phyloP scores from a whole-genome alignment of 106 monocot species.

The Agapanthus africanus region DNA sequence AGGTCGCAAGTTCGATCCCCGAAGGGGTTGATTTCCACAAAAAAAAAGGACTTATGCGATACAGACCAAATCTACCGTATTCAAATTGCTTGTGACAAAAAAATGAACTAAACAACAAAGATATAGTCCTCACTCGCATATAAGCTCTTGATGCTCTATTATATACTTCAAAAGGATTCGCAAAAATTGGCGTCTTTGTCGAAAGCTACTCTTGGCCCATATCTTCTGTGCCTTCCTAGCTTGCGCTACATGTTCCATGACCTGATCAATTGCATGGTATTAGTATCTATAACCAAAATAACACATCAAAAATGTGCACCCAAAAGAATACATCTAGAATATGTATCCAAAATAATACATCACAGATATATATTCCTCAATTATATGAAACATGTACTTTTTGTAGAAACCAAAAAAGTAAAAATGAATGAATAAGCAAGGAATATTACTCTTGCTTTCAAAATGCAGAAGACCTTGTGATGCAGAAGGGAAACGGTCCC shows the following conservation, averaged over 20 bases:
- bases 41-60: too few species aligned
- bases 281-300: not conserved
- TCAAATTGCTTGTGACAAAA: not conserved
- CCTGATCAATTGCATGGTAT: constrained; percentile 33
- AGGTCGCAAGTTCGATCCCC: too few species aligned
- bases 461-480: not conserved
- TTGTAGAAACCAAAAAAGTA: not conserved
- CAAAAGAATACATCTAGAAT: not conserved
- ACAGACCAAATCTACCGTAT: too few species aligned
- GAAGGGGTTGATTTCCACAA: too few species aligned
- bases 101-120: not conserved
- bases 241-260: constrained; percentile 90
- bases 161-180: constrained; percentile 98
- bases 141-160: constrained; percentile 95
- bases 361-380: too few species aligned
- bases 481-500: too few species aligned
- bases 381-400: not conserved
- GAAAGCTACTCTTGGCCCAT: constrained; percentile 90
- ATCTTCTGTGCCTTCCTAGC: constrained; percentile 91
- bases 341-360: too few species aligned
- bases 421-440: too few species aligned
- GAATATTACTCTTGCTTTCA: not conserved
- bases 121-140: constrained; percentile 79
- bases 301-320: too few species aligned
- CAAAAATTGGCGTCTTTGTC: constrained; percentile 82